phyloP scores from a whole-genome alignment of 2,329 filamentous ascomycete species.

The Pseudogymnoascus sp. region DNA sequence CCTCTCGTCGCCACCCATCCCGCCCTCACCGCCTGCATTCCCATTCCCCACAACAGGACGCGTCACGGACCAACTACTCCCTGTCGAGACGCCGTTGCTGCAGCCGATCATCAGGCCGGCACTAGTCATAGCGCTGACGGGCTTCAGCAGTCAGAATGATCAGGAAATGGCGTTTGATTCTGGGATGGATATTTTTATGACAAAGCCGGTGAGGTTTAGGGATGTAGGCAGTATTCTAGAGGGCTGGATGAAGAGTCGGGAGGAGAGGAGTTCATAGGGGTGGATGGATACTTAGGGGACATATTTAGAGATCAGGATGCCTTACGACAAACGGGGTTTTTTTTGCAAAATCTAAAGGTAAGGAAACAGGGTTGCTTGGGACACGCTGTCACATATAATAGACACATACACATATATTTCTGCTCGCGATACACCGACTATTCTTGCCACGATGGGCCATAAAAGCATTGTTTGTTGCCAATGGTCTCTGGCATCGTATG shows the following conservation, averaged over 20 bases:
- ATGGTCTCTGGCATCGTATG: no score
- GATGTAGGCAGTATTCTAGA: constrained; percentile 23
- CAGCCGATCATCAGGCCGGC: constrained; percentile 24
- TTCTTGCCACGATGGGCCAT: not conserved
- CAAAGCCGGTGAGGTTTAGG: constrained; percentile 40
- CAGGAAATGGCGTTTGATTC: constrained; percentile 44
- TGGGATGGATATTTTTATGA: constrained; percentile 48
- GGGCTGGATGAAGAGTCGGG: constrained; percentile 17
- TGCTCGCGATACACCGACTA: not conserved
- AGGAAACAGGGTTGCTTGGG: not conserved
- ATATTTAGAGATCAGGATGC: not conserved
- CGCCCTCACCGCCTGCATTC: constrained; percentile 12
- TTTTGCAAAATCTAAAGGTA: not conserved
- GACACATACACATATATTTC: not conserved
- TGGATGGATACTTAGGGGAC: not conserved
- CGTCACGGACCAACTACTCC: not conserved
- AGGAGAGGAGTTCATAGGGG: not conserved
- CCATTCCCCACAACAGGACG: constrained; percentile 4
- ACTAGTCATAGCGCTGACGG: constrained; percentile 47
- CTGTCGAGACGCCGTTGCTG: constrained; percentile 30
- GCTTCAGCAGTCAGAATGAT: constrained; percentile 43
- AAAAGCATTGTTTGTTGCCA: not conserved
- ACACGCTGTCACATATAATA: not conserved
- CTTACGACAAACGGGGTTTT: not conserved
- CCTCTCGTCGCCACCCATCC: constrained; percentile 15